Evolutionary conservation across 345 rosid species (phyloP).

Genomic region (Salix purpurea): DNA sequence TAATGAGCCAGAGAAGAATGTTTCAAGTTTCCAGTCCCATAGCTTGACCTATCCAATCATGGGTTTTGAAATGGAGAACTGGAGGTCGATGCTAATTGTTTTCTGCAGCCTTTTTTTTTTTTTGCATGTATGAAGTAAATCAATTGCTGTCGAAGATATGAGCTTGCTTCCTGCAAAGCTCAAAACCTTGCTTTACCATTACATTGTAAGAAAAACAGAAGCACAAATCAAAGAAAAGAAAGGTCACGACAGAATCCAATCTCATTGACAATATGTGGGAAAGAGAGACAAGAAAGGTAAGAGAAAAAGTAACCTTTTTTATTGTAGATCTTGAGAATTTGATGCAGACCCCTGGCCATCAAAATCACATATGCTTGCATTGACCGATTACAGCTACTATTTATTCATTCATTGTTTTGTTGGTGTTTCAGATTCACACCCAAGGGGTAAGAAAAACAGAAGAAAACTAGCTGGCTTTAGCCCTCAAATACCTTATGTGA

Average conservation of each 20-base stretch:
- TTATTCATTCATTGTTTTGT: neutral
- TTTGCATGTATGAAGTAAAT: neutral
- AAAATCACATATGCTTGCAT: neutral
- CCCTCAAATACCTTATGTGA: neutral
- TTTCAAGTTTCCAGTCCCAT: neutral
- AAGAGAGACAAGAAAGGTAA: neutral
- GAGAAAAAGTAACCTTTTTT: neutral
- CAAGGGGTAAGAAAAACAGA: neutral
- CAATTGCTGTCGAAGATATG: neutral
- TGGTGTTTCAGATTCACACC: neutral
- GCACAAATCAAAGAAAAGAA: neutral
- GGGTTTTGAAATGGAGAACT: neutral
- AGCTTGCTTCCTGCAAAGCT: neutral
- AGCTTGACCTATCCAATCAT: neutral
- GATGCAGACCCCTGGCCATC: neutral
- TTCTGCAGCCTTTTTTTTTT: neutral
- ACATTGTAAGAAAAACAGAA: neutral
- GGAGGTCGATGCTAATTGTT: neutral
- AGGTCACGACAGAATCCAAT: neutral
- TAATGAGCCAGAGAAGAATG: neutral
- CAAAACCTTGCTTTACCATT: neutral
- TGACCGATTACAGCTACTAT: neutral
- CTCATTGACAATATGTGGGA: neutral
- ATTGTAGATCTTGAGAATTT: neutral
- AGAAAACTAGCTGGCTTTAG: neutral